Evolutionary conservation across 352 stramenopile species (phyloP).

Genomic region (Elongisporangium prolatum): DNA sequence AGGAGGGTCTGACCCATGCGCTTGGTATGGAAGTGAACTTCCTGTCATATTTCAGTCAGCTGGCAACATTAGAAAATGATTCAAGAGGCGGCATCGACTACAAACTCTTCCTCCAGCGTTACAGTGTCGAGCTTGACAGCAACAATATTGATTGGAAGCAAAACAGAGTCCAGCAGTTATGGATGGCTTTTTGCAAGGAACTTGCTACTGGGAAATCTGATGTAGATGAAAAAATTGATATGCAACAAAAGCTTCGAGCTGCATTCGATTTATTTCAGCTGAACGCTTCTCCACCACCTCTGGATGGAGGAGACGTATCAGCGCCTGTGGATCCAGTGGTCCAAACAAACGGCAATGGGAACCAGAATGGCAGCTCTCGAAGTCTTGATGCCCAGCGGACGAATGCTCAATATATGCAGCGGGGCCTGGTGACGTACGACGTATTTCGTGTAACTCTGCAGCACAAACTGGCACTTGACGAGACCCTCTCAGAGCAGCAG

Average conservation of each 20-base stretch:
- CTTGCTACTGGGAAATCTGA: slow-evolving; percentile 26
- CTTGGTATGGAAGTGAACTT: slow-evolving; percentile 65
- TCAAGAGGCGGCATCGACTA: slow-evolving; percentile 47
- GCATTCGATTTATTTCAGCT: slow-evolving; percentile 67
- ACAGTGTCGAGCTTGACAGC: slow-evolving; percentile 57
- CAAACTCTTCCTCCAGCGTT: slow-evolving; percentile 69
- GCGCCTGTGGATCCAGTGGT: slow-evolving; percentile 8
- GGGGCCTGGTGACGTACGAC: slow-evolving; percentile 66
- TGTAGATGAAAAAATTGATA: slow-evolving; percentile 40
- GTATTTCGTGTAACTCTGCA: slow-evolving; percentile 75
- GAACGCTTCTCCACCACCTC: slow-evolving; percentile 4
- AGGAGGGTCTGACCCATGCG: slow-evolving; percentile 42
- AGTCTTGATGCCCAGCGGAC: slow-evolving; percentile 27
- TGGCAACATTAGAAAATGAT: slow-evolving; percentile 41
- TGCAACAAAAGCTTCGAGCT: slow-evolving; percentile 60
- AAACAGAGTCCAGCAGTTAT: slow-evolving; percentile 66
- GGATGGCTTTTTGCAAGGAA: slow-evolving; percentile 60
- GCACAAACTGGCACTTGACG: slow-evolving; percentile 41
- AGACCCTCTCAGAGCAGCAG: slow-evolving; percentile 82
- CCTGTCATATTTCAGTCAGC: slow-evolving; percentile 63
- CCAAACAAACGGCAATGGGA: slow-evolving; percentile 6
- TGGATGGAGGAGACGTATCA: slow-evolving; percentile 6
- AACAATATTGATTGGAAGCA: slow-evolving; percentile 61
- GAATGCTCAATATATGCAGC: slow-evolving; percentile 44
- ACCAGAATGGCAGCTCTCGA: slow-evolving; percentile 19